Evolutionary conservation across 257 asterid species (phyloP).

Genomic region (Solanum microdontum): DNA sequence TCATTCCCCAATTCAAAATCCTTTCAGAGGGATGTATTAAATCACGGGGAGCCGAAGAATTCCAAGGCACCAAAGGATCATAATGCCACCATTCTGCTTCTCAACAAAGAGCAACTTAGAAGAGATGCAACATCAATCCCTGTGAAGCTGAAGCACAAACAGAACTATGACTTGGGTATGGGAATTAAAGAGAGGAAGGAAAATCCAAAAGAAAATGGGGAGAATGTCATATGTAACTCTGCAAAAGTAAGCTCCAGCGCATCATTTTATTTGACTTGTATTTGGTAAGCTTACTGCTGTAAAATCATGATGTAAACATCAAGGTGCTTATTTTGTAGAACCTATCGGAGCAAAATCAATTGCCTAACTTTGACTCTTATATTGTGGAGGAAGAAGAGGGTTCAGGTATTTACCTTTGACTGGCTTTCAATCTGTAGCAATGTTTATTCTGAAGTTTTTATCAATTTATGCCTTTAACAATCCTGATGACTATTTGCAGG

Average conservation of each 20-base stretch:
- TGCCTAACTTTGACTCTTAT: slow-evolving; percentile 62
- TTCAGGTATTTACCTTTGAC: slow-evolving; percentile 46
- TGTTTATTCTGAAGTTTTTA: not conserved
- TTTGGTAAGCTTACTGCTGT: slow-evolving; percentile 3
- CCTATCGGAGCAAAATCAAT: slow-evolving; percentile 23
- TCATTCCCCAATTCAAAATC: slow-evolving; percentile 11
- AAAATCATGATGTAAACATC: slow-evolving; percentile 3
- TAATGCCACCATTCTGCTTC: slow-evolving; percentile 5
- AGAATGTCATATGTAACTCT: slow-evolving; percentile 17
- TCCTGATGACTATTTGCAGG: slow-evolving; percentile 34
- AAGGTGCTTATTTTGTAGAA: slow-evolving; percentile 32
- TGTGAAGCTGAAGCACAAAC: slow-evolving; percentile 18
- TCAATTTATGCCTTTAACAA: not conserved
- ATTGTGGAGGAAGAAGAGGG: slow-evolving; percentile 86
- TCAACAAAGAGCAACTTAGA: slow-evolving; percentile 16
- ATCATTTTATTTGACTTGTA: not conserved
- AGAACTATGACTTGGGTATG: slow-evolving; percentile 15
- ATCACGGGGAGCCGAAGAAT: not conserved
- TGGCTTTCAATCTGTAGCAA: not conserved
- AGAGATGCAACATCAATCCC: slow-evolving; percentile 19
- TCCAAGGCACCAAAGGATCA: slow-evolving; percentile 17
- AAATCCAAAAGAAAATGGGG: slow-evolving; percentile 14
- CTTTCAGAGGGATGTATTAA: slow-evolving; percentile 11
- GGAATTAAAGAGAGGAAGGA: slow-evolving; percentile 20
- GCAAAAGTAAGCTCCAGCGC: slow-evolving; percentile 29